These are phyloP conservation scores for Quercus parvula DNA, from an alignment of 306 rosid species.

Conservation along the genomic window DNA sequence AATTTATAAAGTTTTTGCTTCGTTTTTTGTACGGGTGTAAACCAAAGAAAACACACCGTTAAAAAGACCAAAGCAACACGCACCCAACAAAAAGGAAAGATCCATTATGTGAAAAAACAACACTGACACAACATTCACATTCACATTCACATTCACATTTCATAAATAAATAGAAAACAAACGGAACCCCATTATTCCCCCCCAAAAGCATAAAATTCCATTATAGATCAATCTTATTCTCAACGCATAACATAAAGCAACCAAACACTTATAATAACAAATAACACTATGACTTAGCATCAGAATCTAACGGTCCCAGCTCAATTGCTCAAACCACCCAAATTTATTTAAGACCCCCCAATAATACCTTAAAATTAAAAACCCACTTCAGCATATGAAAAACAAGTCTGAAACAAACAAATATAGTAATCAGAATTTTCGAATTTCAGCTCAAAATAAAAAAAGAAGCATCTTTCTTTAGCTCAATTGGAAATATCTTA, in stretches of 20 bases:
- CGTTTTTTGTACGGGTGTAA: neutral
- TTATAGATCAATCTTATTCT: conserved; percentile 30
- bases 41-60: conserved; percentile 43
- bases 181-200: conserved; percentile 46
- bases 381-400: conserved; percentile 17
- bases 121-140: conserved; percentile 27
- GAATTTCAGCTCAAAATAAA: conserved; percentile 32
- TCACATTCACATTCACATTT: conserved; percentile 25
- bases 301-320: conserved; percentile 74
- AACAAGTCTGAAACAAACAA: conserved; percentile 30
- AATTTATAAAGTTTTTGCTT: conserved; percentile 14
- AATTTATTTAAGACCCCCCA: neutral
- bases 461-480: conserved; percentile 38
- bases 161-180: conserved; percentile 9
- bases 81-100: conserved; percentile 49
- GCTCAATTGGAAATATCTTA: conserved; percentile 38
- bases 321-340: conserved; percentile 44
- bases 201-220: conserved; percentile 20
- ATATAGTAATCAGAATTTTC: conserved; percentile 33
- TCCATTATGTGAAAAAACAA: conserved; percentile 73
- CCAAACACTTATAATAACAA: conserved; percentile 45
- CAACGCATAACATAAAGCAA: conserved; percentile 53
- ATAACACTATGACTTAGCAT: conserved; percentile 61
- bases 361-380: conserved; percentile 4
- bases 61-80: conserved; percentile 44